Evolutionary conservation across 441 rosid species (phyloP).

Genomic region (Corymbia calophylla): DNA sequence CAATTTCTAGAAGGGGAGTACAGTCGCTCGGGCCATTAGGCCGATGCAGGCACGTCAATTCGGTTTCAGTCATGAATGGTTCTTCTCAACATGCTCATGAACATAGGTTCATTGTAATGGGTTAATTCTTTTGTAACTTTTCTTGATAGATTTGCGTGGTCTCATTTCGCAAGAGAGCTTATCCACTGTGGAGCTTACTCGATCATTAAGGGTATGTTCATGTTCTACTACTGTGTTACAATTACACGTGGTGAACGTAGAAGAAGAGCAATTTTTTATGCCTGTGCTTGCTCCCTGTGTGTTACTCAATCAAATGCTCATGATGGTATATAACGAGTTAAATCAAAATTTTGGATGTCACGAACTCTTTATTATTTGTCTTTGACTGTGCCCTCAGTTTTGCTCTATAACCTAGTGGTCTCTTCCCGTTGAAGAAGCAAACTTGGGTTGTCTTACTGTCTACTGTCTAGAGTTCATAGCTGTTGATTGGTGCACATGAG

Average conservation of each 20-base stretch:
- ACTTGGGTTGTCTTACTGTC: not conserved
- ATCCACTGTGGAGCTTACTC: slow-evolving; percentile 7
- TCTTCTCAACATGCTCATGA: slow-evolving; percentile 13
- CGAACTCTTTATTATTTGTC: too few species aligned
- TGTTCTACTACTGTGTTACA: not conserved
- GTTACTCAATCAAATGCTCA: not conserved
- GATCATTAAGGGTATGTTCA: slow-evolving; percentile 18
- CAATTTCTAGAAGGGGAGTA: slow-evolving; percentile 33
- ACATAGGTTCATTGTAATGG: not conserved
- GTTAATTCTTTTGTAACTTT: not conserved
- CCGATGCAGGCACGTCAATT: slow-evolving; percentile 5
- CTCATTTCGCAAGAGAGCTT: slow-evolving; percentile 5
- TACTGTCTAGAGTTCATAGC: not conserved
- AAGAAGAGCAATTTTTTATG: not conserved
- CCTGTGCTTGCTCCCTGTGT: not conserved
- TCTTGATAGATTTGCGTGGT: slow-evolving; percentile 1
- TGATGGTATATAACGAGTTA: not conserved
- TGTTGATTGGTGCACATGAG: not conserved
- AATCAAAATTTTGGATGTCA: not conserved
- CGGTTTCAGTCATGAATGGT: not conserved
- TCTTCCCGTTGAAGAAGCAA: not conserved
- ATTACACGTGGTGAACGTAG: not conserved
- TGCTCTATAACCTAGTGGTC: not conserved
- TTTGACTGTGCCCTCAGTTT: not conserved
- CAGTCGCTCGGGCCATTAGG: slow-evolving; percentile 32